A percentile compares a stretch with the other conserved stretches of the same genome.
These are phyloP conservation scores for Cercospora citrullina DNA, from an alignment of 2,329 filamentous ascomycete genomes.

Conservation along the genomic window DNA sequence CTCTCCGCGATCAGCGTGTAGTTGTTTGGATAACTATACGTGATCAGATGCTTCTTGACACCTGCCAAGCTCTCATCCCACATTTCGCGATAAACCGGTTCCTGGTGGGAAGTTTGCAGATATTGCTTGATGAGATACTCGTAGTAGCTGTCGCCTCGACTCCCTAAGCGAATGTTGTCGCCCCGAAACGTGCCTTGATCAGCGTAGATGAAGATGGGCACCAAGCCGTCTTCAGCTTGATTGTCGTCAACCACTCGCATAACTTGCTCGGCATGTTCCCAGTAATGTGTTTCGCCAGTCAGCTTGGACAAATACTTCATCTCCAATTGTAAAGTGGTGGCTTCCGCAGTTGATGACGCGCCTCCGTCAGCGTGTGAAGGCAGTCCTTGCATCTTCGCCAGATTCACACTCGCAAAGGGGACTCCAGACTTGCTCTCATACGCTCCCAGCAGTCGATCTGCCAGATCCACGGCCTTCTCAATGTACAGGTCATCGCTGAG, in stretches of 20 bases:
- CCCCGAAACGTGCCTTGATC: constrained; percentile 76
- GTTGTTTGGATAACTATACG: constrained; percentile 76
- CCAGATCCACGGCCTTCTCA: constrained; percentile 91
- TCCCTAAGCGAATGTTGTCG: constrained; percentile 85
- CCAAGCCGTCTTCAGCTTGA: constrained; percentile 72
- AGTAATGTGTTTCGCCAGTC: constrained; percentile 88
- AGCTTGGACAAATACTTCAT: constrained; percentile 96
- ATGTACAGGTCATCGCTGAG: constrained; percentile 88
- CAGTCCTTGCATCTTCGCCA: constrained; percentile 74
- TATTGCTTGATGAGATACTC: constrained; percentile 99
- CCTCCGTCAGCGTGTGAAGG: constrained; percentile 81
- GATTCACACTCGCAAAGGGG: constrained; percentile 85
- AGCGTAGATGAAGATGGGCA: constrained; percentile 89
- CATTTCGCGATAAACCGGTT: constrained; percentile 84
- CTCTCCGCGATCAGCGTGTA: constrained; percentile 91
- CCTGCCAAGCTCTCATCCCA: constrained; percentile 85
- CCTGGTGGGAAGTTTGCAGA: constrained; percentile 83
- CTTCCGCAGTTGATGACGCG: constrained; percentile 90
- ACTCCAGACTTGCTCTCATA: constrained; percentile 86
- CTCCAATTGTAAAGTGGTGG: constrained; percentile 88
- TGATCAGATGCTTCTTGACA: constrained; percentile 87
- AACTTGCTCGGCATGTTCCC: constrained; percentile 86
- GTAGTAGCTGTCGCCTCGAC: constrained; percentile 95
- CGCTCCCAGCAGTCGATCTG: constrained; percentile 80
- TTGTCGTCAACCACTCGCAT: constrained; percentile 90